Percentiles rank a stretch among this genome's conserved stretches.
Conservation (phyloP, 768 basidiomycete species). For the Sutorius australiensis region DNA sequence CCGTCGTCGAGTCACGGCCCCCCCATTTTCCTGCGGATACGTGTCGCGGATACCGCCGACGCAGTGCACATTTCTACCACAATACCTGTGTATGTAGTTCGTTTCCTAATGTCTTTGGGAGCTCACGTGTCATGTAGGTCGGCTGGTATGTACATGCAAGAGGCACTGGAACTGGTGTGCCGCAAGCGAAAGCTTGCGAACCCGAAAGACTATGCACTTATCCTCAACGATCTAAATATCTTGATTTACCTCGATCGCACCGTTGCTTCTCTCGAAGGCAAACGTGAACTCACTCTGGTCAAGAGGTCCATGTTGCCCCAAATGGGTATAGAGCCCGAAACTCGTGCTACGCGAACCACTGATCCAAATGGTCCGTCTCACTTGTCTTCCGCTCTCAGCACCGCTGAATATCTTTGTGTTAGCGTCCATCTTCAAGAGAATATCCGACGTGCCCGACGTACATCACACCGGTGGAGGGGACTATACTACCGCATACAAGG, state of each 20-base stretch:
- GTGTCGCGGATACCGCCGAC: slow-evolving; percentile 78
- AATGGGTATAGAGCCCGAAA: slow-evolving; percentile 66
- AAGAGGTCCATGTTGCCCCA: slow-evolving; percentile 72
- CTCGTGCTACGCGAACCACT: slow-evolving; percentile 65
- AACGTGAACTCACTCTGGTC: slow-evolving; percentile 76
- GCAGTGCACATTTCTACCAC: slow-evolving; percentile 85
- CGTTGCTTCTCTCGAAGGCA: slow-evolving; percentile 91
- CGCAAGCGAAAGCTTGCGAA: slow-evolving; percentile 61
- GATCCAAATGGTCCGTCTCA: slow-evolving; percentile 82
- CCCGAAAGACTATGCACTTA: slow-evolving; percentile 79
- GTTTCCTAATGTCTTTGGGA: background rate
- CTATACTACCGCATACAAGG: slow-evolving; percentile 84
- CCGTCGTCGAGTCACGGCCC: slow-evolving; percentile 72
- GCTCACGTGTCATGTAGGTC: slow-evolving; percentile 42
- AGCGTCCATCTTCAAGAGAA: slow-evolving; percentile 93
- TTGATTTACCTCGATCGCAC: slow-evolving; percentile 91
- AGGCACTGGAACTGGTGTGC: slow-evolving; percentile 85
- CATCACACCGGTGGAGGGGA: slow-evolving; percentile 65
- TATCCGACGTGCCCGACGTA: slow-evolving; percentile 61
- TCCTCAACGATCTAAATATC: slow-evolving; percentile 59
- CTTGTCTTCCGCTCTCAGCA: background rate
- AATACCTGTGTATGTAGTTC: slow-evolving; percentile 73
- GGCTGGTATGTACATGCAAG: slow-evolving; percentile 95
- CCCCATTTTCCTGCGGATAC: slow-evolving; percentile 77
- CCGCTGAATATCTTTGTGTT: background rate